Evolutionary conservation across 2,329 filamentous ascomycete species (phyloP), one percentile per base, ranked within the genome.

Genomic region (Aspergillus hiratsukae): DNA sequence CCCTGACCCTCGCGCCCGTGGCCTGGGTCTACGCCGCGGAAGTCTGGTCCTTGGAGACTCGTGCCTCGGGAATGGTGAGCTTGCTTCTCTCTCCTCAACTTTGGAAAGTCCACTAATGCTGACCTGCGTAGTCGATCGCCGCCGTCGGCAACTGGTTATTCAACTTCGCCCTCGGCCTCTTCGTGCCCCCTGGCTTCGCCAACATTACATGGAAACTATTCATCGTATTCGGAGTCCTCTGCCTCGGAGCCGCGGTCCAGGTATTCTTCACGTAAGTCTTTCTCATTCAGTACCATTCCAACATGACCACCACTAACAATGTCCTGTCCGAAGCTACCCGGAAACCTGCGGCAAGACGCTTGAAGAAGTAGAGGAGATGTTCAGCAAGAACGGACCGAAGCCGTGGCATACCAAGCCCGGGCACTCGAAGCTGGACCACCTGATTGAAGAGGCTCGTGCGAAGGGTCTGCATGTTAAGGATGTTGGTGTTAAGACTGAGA

Each of bases 1-100:
- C 83, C 1, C 74, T 86, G n/a, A 87, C 84, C 0, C 78, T 85
- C 19, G 85, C 83, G 0, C 84, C 84, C 0, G 81, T 86, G 3
- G 83, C 80, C 53, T 87, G 85, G 85, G 80, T 87, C 48, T 88
- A 88, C 62, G 81, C 83, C 0, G 82, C 83, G 17, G 86, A 88
- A 69, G 81, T 86, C 2, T 87, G 82, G 80, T 83, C 82, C 0
- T 75, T 86, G 2, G 81, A 83, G 57, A 84, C 82, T 0, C 80
- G 84, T 35, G 83, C 83, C 2, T 81, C 78, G 2, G 83, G 83
- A 21, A 85, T 86, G 76, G 79, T 63, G 53, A 35, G n/a, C 40
- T 17, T n/a, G n/a, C 40, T 17, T n/a, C 8, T 17, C 10, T 4
- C 45, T 14, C 17, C 0, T 19, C 17, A 4, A 17, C 6, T 5